phyloP scores from a whole-genome alignment of 1,284 basidiomycete species.

The Ganoderma multipileum region DNA sequence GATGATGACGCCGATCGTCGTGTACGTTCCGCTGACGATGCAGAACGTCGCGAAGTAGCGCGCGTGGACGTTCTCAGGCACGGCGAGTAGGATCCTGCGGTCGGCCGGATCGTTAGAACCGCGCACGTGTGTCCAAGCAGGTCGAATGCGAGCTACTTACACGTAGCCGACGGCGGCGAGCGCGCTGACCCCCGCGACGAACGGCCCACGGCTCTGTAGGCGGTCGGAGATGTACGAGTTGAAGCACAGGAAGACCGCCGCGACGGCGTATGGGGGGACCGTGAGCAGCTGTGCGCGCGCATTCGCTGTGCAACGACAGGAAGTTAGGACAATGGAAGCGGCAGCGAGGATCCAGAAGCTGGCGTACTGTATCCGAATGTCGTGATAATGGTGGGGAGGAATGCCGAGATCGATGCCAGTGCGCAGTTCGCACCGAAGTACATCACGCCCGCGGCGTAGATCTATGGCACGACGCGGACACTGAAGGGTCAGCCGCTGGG shows the following conservation, averaged over 20 bases:
- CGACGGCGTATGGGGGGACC: constrained; percentile 83
- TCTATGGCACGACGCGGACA: constrained; percentile 42
- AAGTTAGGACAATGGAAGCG: constrained; percentile 4
- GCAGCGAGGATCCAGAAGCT: background rate
- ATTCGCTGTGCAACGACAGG: constrained; percentile 43
- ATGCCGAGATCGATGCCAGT: constrained; percentile 81
- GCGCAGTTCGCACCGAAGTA: constrained; percentile 85
- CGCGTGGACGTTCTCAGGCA: constrained; percentile 52
- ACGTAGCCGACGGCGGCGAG: constrained; percentile 72
- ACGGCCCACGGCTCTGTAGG: constrained; percentile 71
- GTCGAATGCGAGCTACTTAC: constrained; percentile 47
- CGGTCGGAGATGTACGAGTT: constrained; percentile 76
- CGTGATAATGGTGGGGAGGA: constrained; percentile 84
- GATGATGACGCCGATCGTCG: constrained; percentile 68
- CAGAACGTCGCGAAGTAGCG: constrained; percentile 77
- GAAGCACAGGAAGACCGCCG: constrained; percentile 69
- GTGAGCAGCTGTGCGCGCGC: constrained; percentile 73
- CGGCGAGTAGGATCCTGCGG: constrained; percentile 55
- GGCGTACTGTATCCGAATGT: constrained; percentile 66
- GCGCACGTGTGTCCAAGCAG: too few species aligned
- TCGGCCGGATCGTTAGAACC: too few species aligned
- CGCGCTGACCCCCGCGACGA: constrained; percentile 55
- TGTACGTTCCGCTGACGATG: constrained; percentile 73
- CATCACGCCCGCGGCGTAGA: constrained; percentile 69
- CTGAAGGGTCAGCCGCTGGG: background rate